A percentile compares a stretch with the other conserved stretches of the same genome.
These are phyloP conservation scores for Alternaria gansuensis DNA, from an alignment of 2,329 filamentous ascomycete genomes.

Conservation along the genomic window DNA sequence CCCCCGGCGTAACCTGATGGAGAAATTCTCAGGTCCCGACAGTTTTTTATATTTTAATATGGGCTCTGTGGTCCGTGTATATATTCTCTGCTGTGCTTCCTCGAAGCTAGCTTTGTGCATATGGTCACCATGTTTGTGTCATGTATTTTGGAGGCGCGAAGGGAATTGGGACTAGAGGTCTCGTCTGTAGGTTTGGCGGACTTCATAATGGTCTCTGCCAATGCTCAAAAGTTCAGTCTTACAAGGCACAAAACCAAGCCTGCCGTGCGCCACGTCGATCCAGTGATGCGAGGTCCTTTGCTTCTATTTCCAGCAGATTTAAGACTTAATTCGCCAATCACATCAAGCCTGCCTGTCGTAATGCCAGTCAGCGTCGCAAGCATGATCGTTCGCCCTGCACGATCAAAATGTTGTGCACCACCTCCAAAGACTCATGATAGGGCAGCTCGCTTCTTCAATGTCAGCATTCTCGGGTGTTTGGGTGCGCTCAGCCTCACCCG, in stretches of 20 bases:
- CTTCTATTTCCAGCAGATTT: background rate
- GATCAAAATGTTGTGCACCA: background rate
- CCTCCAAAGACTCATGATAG: constrained; percentile 1
- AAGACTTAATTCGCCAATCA: background rate
- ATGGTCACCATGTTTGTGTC: constrained; percentile 31
- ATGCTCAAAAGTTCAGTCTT: constrained; percentile 26
- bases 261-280: background rate
- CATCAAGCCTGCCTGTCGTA: background rate
- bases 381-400: background rate
- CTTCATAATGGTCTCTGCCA: constrained; percentile 17
- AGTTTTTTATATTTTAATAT: constrained; percentile 20
- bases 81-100: constrained; percentile 19
- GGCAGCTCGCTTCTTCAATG: background rate
- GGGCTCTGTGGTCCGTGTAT: constrained; percentile 24
- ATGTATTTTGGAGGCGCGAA: constrained; percentile 14
- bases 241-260: background rate
- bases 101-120: constrained; percentile 24
- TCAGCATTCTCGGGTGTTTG: background rate
- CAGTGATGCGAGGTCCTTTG: background rate
- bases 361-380: background rate
- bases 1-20: constrained; percentile 21
- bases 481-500: constrained; percentile 9
- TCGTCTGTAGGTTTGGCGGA: constrained; percentile 13
- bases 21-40: constrained; percentile 15
- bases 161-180: constrained; percentile 13